Conservation (phyloP, 129 eudicot species). For the Saposhnikovia divaricata region DNA sequence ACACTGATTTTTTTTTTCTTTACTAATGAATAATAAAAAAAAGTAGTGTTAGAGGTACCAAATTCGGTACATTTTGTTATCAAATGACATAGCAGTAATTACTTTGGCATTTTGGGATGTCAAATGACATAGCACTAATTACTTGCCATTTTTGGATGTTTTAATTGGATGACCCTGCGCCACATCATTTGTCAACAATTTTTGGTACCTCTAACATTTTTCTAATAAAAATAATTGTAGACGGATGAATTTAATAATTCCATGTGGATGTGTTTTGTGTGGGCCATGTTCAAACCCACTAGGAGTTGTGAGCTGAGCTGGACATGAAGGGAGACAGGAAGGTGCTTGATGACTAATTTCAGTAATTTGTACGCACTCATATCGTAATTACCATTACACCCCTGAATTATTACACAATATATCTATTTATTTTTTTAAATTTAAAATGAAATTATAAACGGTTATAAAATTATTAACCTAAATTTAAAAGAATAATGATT, state of each 20-base stretch:
- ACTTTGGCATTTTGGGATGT: too few relatives aligned
- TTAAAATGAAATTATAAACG: too few relatives aligned
- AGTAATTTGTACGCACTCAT: slow-evolving; percentile 16
- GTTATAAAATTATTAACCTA: too few relatives aligned
- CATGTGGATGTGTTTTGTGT: slow-evolving; percentile 49
- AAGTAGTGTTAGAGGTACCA: too few relatives aligned
- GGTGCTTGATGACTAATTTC: slow-evolving; percentile 9
- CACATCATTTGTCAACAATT: too few relatives aligned
- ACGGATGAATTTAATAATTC: slow-evolving; percentile 32
- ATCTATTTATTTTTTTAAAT: neutral
- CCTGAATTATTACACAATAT: neutral
- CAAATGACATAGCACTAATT: too few relatives aligned
- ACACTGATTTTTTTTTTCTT: slow-evolving; percentile 44
- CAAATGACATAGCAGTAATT: too few relatives aligned
- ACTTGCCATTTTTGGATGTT: too few relatives aligned
- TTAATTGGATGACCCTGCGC: too few relatives aligned
- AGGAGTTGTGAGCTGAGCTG: slow-evolving; percentile 42
- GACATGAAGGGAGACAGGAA: slow-evolving; percentile 33
- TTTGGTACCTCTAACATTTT: too few relatives aligned
- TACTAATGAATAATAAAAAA: neutral
- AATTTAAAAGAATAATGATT: too few relatives aligned
- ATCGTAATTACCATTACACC: slow-evolving; percentile 16
- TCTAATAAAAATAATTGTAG: slow-evolving; percentile 18
- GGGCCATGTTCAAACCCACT: slow-evolving; percentile 30
- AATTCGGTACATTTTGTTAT: too few relatives aligned